Percentiles rank a stretch among this genome's conserved stretches.
These are phyloP conservation scores for Vigna radiata DNA, from an alignment of 306 rosid genomes.

Conservation along the genomic window DNA sequence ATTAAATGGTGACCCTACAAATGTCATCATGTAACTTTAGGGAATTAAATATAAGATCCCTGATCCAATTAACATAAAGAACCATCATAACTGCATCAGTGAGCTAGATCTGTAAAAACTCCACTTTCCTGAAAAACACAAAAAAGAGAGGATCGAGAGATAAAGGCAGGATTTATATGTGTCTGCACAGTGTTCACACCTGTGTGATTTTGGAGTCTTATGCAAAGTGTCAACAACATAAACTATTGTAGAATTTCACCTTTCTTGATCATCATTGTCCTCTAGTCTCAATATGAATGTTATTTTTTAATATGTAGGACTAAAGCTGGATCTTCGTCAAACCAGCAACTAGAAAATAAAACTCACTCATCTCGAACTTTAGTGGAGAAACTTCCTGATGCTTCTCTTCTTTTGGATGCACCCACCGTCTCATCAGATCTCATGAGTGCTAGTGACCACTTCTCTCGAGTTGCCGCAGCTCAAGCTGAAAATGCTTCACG, in stretches of 20 bases:
- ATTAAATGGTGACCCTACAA: too few relatives aligned
- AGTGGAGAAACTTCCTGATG: slow-evolving; percentile 84
- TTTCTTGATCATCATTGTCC: slow-evolving; percentile 30
- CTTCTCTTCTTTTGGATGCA: slow-evolving; percentile 79
- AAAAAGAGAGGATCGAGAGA: not conserved
- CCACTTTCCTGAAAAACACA: not conserved
- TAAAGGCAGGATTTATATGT: not conserved
- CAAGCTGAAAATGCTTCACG: slow-evolving; percentile 77
- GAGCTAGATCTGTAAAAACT: not conserved
- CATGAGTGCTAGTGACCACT: slow-evolving; percentile 63
- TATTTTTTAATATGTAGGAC: slow-evolving; percentile 46
- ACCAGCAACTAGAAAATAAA: slow-evolving; percentile 47
- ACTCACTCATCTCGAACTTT: slow-evolving; percentile 47
- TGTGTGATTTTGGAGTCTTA: not conserved
- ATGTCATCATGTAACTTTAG: too few relatives aligned
- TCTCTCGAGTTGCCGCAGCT: slow-evolving; percentile 79
- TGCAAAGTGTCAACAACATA: slow-evolving; percentile 12
- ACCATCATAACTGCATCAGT: slow-evolving; percentile 1
- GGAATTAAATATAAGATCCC: too few relatives aligned
- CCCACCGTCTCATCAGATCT: slow-evolving; percentile 57
- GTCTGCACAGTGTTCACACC: not conserved
- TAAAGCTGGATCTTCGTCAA: slow-evolving; percentile 50
- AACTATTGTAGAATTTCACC: slow-evolving; percentile 27
- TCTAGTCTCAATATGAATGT: slow-evolving; percentile 16
- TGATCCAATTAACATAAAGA: not conserved